Evolutionary conservation across 2,329 filamentous ascomycete genomes (phyloP).

Genomic region (Massarina eburnea): DNA sequence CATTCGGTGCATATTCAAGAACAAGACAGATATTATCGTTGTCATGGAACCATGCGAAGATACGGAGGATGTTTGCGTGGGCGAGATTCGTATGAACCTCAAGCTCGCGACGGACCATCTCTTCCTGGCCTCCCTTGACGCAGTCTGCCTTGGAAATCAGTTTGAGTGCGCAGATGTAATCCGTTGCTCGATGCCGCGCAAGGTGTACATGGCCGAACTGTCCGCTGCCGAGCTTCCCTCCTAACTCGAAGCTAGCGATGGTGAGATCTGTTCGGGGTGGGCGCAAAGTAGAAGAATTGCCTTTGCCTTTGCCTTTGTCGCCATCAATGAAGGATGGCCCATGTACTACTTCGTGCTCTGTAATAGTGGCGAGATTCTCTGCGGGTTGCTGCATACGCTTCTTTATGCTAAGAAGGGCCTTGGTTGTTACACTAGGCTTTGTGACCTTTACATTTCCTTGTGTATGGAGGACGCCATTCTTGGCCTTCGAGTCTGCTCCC

Average conservation of each 20-base stretch:
- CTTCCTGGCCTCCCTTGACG: slow-evolving; percentile 72
- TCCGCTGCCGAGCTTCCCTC: slow-evolving; percentile 76
- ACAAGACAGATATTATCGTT: slow-evolving; percentile 80
- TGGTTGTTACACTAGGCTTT: slow-evolving; percentile 1
- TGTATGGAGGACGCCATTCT: slow-evolving; percentile 3
- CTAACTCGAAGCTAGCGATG: slow-evolving; percentile 86
- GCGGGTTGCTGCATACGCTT: slow-evolving; percentile 4
- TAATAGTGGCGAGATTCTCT: slow-evolving; percentile 2
- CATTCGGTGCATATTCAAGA: slow-evolving; percentile 77
- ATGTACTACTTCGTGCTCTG: not conserved
- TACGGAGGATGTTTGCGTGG: slow-evolving; percentile 77
- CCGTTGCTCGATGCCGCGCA: slow-evolving; percentile 70
- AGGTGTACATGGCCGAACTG: slow-evolving; percentile 84
- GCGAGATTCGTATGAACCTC: slow-evolving; percentile 83
- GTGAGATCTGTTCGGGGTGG: slow-evolving; percentile 61
- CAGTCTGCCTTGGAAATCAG: slow-evolving; percentile 79
- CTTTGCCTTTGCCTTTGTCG: not conserved
- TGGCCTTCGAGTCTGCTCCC: too few species aligned
- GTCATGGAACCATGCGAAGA: slow-evolving; percentile 84
- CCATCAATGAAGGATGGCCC: not conserved
- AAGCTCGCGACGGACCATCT: slow-evolving; percentile 78
- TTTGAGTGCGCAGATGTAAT: slow-evolving; percentile 81
- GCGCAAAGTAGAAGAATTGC: not conserved
- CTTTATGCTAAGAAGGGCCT: not conserved
- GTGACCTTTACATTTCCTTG: slow-evolving; percentile 4